These are phyloP conservation scores for Mortierella hygrophila DNA, from an alignment of 192 early-diverging fungal species.

Conservation along the genomic window DNA sequence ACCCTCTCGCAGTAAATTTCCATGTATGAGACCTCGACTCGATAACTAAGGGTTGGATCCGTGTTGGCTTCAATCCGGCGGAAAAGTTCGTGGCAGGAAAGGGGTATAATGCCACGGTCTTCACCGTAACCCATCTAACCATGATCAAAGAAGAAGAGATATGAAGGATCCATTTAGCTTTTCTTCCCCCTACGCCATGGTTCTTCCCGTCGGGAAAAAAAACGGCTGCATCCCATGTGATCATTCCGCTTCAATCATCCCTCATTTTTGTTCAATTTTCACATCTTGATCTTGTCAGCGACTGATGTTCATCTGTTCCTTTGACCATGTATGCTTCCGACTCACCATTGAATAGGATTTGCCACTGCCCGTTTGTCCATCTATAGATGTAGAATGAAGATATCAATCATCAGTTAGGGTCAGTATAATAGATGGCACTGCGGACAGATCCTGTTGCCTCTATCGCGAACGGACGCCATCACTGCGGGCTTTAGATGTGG, in stretches of 20 bases:
- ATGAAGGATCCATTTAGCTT: background rate
- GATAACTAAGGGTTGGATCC: constrained; percentile 63
- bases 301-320: background rate
- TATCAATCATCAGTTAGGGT: background rate
- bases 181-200: background rate
- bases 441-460: background rate
- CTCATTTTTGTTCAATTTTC: background rate
- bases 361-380: constrained; percentile 87
- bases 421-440: background rate
- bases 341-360: constrained; percentile 77
- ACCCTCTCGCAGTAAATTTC: constrained; percentile 94
- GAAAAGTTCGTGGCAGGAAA: constrained; percentile 87
- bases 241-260: background rate
- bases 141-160: background rate
- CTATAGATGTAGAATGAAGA: constrained; percentile 35
- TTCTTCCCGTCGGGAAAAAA: constrained; percentile 11
- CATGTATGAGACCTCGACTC: constrained; percentile 89
- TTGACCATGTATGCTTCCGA: constrained; percentile 2
- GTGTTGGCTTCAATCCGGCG: constrained; percentile 63
- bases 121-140: constrained; percentile 76
- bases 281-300: background rate
- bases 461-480: constrained; percentile 9
- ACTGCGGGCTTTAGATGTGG: constrained; percentile 4
- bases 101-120: constrained; percentile 90
- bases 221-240: background rate